These are phyloP conservation scores for Phytopythium chamaehyphon DNA, from an alignment of 352 stramenopile genomes.

Conservation along the genomic window DNA sequence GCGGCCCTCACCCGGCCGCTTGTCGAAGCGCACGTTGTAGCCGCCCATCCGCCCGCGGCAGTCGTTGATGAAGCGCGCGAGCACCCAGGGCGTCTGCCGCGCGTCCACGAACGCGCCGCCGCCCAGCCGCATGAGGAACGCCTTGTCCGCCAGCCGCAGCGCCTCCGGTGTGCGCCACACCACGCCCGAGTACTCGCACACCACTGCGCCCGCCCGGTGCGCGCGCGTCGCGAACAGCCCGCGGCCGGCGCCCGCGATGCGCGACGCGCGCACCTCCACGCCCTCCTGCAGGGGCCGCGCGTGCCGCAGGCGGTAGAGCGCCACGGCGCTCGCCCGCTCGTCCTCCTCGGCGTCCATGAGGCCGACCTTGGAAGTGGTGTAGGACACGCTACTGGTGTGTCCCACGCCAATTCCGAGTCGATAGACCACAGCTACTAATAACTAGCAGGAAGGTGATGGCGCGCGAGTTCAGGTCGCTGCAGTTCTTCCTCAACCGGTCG, in stretches of 20 bases:
- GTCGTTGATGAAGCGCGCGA: conserved; percentile 82
- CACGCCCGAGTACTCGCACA: conserved; percentile 45
- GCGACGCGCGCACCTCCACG: conserved; percentile 38
- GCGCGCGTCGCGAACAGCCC: conserved; percentile 47
- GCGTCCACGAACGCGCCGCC: conserved; percentile 76
- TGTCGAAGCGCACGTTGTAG: conserved; percentile 79
- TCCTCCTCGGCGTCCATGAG: conserved; percentile 13
- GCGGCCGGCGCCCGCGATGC: conserved; percentile 41
- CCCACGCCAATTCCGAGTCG: too few relatives aligned
- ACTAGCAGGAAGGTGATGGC: conserved; percentile 4
- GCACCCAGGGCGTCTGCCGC: conserved; percentile 30
- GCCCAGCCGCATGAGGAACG: conserved; percentile 81
- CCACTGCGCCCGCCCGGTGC: conserved; percentile 16
- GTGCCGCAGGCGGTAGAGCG: conserved; percentile 20
- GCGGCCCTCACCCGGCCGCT: conserved; percentile 37
- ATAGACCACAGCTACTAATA: too few relatives aligned
- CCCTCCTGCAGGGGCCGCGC: conserved; percentile 15
- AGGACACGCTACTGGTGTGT: too few relatives aligned
- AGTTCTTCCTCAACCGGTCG: conserved; percentile 72
- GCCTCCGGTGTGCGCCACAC: conserved; percentile 37
- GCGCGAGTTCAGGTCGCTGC: conserved; percentile 55
- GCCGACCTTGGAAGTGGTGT: too few relatives aligned
- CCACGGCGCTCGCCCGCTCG: conserved; percentile 13
- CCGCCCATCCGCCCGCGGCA: conserved; percentile 41
- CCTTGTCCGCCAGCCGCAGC: conserved; percentile 59